phyloP scores from a whole-genome alignment of 108 stramenopile species.

The Chaetoceros muelleri region DNA sequence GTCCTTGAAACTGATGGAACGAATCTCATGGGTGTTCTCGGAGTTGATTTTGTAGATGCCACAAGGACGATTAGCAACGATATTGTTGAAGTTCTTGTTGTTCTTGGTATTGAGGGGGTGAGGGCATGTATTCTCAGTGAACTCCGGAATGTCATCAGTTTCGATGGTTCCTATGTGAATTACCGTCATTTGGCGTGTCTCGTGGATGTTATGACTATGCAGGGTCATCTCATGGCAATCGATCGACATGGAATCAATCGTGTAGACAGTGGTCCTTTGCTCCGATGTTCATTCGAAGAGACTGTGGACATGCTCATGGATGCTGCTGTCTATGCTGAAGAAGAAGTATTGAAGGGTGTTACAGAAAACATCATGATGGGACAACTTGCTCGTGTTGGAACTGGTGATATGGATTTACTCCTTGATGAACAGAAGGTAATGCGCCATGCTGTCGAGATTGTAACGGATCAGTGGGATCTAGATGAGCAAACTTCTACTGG shows the following conservation, averaged over 20 bases:
- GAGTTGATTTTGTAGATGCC: slow-evolving; percentile 89
- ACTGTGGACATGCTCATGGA: slow-evolving; percentile 98
- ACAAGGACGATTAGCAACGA: slow-evolving; percentile 89
- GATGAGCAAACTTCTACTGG: slow-evolving; percentile 41
- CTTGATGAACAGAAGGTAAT: slow-evolving; percentile 92
- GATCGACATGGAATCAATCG: slow-evolving; percentile 98
- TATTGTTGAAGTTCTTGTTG: slow-evolving; percentile 92
- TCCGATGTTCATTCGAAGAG: slow-evolving; percentile 96
- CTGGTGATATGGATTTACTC: slow-evolving; percentile 89
- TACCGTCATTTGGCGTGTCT: slow-evolving; percentile 96
- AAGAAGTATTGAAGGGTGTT: slow-evolving; percentile 90
- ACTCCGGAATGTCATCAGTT: slow-evolving; percentile 82
- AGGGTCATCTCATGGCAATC: slow-evolving; percentile 94
- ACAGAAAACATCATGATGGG: slow-evolving; percentile 99
- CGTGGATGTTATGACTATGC: slow-evolving; percentile 97
- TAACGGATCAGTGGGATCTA: slow-evolving; percentile 64
- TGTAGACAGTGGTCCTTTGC: slow-evolving; percentile 89
- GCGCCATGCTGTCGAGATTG: slow-evolving; percentile 82
- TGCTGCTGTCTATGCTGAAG: slow-evolving; percentile 88
- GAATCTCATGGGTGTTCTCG: slow-evolving; percentile 89
- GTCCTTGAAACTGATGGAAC: slow-evolving; percentile 97
- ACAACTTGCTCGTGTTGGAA: slow-evolving; percentile 88
- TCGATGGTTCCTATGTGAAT: slow-evolving; percentile 98
- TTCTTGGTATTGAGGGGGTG: slow-evolving; percentile 95
- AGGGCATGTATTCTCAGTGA: slow-evolving; percentile 80